Evolutionary conservation across 169 alveolate genomes (phyloP), one percentile per base, ranked within the genome.

Genomic region (Cryptosporidium ryanae): DNA sequence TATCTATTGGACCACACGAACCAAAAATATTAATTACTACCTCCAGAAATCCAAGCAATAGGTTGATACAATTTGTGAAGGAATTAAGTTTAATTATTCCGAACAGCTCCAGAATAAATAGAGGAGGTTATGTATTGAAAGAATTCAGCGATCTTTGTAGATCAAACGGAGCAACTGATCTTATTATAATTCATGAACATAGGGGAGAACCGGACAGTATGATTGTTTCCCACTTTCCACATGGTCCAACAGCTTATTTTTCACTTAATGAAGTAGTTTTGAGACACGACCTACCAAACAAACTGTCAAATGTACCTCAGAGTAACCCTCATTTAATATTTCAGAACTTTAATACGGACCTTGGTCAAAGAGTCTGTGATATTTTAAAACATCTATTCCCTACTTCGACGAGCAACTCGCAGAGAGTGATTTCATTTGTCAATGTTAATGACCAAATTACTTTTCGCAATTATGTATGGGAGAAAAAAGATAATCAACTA

Each of bases 181-280:
- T 98, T 17, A 84, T 94, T 46, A 91, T 96, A 15, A 92, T 97
- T 32, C 99, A 97, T 90, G 99, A 97, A 76, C 97, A 96, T 90
- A 89, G 98, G 90, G 99, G 97, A 91, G 97, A 92, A 82, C 99
- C 99, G 0, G 99, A 98, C 89, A 99, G 99, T 64, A 90, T 98
- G 95, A 97, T 98, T 54, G 94, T 98, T 21, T 96, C 98, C 68
- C 99, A 98, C 90, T 89, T 98, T 84, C 99, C 99, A 3, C 96
- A 95, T 82, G 99, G 99, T 0, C 99, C 99, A 0, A 98, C 99
- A 2, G 98, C 99, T 1, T 97, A 97, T 91, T 98, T 98, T 90
- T 98, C 98, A 27, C 87, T 98, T 17, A 91, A 94, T 31, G 97
- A 97, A 82, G 99, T 97, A 23, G 98, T 96, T 15, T 93, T 98